Conservation (phyloP, 257 asterid genomes). For the Nicotiana noctiflora region DNA sequence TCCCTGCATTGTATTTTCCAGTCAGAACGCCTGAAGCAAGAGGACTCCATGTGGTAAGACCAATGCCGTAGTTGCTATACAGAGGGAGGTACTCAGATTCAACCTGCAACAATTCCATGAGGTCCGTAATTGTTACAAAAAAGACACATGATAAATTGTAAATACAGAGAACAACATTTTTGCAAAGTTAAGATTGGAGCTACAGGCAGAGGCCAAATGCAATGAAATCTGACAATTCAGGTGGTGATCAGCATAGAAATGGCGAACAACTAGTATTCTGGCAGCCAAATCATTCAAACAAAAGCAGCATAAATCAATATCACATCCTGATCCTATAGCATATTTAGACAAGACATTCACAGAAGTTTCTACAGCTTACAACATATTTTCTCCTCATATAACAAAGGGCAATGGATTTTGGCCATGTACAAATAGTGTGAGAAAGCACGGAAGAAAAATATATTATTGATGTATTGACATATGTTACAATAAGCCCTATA, state of each 20-base stretch:
- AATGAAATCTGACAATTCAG: not conserved
- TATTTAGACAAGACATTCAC: not conserved
- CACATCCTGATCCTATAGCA: not conserved
- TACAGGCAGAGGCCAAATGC: not conserved
- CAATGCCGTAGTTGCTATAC: conserved; percentile 74
- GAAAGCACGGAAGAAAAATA: too few species aligned
- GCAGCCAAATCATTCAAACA: not conserved
- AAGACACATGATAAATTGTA: not conserved
- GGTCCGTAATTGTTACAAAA: not conserved
- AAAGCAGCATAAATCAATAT: not conserved
- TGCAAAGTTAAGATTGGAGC: not conserved
- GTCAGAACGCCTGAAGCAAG: conserved; percentile 96
- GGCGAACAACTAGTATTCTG: not conserved
- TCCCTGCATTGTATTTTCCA: conserved; percentile 66
- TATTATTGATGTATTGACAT: too few species aligned
- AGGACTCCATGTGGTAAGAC: conserved; percentile 99
- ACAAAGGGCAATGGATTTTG: not conserved
- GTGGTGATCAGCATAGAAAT: not conserved
- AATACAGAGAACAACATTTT: not conserved
- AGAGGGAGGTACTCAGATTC: conserved; percentile 84
- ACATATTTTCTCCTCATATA: not conserved
- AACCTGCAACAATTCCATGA: conserved; percentile 43
- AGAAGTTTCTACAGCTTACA: not conserved
- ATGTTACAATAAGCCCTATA: too few species aligned
- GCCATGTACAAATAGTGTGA: not conserved